Percentiles rank a stretch among this genome's conserved stretches.
These are phyloP conservation scores for Lycium barbarum DNA, from an alignment of 257 asterid genomes.

Conservation along the genomic window DNA sequence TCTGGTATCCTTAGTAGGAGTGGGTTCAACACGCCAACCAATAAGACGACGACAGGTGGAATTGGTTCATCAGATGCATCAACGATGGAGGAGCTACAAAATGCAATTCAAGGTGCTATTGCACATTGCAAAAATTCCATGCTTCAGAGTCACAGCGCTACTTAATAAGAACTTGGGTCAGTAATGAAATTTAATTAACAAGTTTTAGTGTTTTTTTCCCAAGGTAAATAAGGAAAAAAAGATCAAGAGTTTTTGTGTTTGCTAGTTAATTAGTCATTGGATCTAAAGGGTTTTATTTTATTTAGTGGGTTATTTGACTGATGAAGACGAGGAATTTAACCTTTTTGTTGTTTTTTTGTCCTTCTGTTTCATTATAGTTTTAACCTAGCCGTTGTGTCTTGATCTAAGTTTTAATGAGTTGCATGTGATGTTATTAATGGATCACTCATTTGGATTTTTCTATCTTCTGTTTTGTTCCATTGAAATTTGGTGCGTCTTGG, in stretches of 20 bases:
- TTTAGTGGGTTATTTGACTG: slow-evolving; percentile 37
- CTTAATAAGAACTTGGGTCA: slow-evolving; percentile 41
- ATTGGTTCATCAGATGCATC: slow-evolving; percentile 49
- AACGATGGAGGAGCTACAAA: slow-evolving; percentile 90
- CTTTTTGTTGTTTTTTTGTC: slow-evolving; percentile 10
- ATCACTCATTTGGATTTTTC: slow-evolving; percentile 43
- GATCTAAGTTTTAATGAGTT: slow-evolving; percentile 17
- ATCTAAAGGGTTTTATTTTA: slow-evolving; percentile 24
- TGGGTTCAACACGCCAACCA: slow-evolving; percentile 44
- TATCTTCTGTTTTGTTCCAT: slow-evolving; percentile 26
- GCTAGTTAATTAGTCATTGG: slow-evolving; percentile 31
- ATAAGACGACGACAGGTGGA: slow-evolving; percentile 32
- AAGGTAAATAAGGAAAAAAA: slow-evolving; percentile 24
- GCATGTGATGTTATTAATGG: slow-evolving; percentile 44
- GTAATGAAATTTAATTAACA: slow-evolving; percentile 44
- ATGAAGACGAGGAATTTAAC: slow-evolving; percentile 24
- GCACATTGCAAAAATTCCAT: slow-evolving; percentile 89
- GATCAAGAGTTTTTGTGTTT: neutral
- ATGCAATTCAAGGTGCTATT: slow-evolving; percentile 87
- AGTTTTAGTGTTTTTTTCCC: neutral
- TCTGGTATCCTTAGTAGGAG: slow-evolving; percentile 49
- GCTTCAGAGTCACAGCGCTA: slow-evolving; percentile 41
- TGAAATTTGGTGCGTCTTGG: slow-evolving; percentile 24
- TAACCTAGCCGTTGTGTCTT: slow-evolving; percentile 31
- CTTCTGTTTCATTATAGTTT: slow-evolving; percentile 10